phyloP scores from a whole-genome alignment of 2,329 filamentous ascomycete genomes.

The Didymosphaeria variabile region DNA sequence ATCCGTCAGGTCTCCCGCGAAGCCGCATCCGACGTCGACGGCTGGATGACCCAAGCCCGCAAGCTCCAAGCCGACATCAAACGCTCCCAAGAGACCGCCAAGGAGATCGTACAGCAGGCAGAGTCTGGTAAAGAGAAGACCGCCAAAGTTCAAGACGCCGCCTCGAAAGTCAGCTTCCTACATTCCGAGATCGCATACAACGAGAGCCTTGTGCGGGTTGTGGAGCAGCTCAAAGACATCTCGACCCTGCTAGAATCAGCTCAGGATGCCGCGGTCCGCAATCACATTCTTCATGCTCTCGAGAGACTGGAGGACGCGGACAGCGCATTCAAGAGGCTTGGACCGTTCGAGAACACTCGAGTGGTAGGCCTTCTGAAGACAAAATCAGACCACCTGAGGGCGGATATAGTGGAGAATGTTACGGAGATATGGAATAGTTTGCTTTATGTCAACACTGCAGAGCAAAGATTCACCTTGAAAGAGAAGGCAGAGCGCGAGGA shows the following conservation, averaged over 20 bases:
- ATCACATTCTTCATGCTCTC: conserved; percentile 58
- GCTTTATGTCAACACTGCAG: conserved; percentile 68
- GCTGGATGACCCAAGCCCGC: conserved; percentile 87
- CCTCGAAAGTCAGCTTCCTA: conserved; percentile 63
- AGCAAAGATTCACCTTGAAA: conserved; percentile 65
- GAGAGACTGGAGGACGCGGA: conserved; percentile 60
- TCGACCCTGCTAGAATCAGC: conserved; percentile 58
- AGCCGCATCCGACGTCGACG: conserved; percentile 79
- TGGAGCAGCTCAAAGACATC: conserved; percentile 62
- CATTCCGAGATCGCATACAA: conserved; percentile 69
- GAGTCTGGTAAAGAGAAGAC: conserved; percentile 73
- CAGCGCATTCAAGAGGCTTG: conserved; percentile 66
- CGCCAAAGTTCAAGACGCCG: conserved; percentile 69
- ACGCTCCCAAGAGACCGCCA: conserved; percentile 78
- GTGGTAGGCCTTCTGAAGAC: conserved; percentile 71
- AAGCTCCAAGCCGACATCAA: conserved; percentile 86
- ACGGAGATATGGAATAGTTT: conserved; percentile 75
- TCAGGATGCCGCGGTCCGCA: conserved; percentile 55
- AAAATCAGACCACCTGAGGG: conserved; percentile 72
- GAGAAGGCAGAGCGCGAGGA: conserved; percentile 53
- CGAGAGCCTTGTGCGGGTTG: conserved; percentile 58
- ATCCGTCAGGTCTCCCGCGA: conserved; percentile 80
- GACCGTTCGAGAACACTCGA: conserved; percentile 68
- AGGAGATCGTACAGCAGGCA: conserved; percentile 80
- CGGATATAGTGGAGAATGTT: conserved; percentile 71